Percentiles rank a stretch among this genome's conserved stretches.
These are phyloP conservation scores for Polyplosphaeria fusca DNA, from an alignment of 495 filamentous ascomycete genomes.

Conservation along the genomic window DNA sequence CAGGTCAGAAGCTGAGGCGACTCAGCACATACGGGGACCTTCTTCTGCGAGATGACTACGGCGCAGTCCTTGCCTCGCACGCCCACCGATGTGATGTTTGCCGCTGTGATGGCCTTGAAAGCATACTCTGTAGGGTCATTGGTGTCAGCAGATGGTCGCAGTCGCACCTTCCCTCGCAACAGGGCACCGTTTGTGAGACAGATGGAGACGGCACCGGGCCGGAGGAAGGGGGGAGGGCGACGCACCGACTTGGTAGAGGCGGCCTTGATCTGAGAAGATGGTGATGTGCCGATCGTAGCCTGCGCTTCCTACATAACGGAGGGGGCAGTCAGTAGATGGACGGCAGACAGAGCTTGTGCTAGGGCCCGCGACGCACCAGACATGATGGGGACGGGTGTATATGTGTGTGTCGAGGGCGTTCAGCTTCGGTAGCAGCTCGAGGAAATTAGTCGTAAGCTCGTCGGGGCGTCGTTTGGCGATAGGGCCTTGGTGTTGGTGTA, in stretches of 20 bases:
- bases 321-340: conserved; percentile 23
- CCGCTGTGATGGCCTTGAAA: conserved; percentile 98
- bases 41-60: conserved; percentile 97
- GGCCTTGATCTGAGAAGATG: conserved; percentile 98
- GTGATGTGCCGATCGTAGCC: conserved; percentile 98
- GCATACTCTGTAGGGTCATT: conserved; percentile 81
- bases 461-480: conserved; percentile 10
- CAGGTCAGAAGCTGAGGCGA: neutral
- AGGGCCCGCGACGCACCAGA: conserved; percentile 29
- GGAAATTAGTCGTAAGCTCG: conserved; percentile 33
- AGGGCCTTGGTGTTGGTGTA: conserved; percentile 8
- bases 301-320: conserved; percentile 68
- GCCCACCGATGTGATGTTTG: conserved; percentile 96
- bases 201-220: neutral
- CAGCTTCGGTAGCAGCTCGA: conserved; percentile 29
- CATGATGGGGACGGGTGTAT: conserved; percentile 32
- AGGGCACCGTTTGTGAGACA: too few relatives aligned
- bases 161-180: neutral
- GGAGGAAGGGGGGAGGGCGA: neutral
- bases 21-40: conserved; percentile 76
- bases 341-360: conserved; percentile 12
- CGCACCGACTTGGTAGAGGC: conserved; percentile 99
- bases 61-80: conserved; percentile 95
- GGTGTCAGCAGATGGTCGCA: conserved; percentile 12
- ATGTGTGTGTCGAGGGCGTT: conserved; percentile 15